Conservation (phyloP, 2,329 filamentous ascomycete genomes). For the Diplodia corticola region DNA sequence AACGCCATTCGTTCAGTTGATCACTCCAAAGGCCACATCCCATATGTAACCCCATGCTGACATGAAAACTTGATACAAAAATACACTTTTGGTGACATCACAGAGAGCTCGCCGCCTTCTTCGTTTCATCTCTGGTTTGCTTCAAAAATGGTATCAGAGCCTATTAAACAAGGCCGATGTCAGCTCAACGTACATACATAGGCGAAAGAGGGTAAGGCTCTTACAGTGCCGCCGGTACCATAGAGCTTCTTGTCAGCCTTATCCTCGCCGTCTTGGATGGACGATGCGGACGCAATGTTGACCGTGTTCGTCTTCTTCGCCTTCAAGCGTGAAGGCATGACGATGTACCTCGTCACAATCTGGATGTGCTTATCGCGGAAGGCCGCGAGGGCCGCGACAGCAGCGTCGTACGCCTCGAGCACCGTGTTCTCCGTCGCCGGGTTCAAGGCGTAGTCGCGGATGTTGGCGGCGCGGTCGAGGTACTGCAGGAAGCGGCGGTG, state of each 20-base stretch:
- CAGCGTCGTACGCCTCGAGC: conserved; percentile 48
- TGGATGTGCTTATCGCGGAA: conserved; percentile 56
- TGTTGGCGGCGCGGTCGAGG: conserved; percentile 47
- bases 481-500: conserved; percentile 54
- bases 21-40: background rate
- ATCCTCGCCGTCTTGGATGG: conserved; percentile 27
- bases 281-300: conserved; percentile 7
- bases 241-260: conserved; percentile 30
- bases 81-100: conserved; percentile 6
- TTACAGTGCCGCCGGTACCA: conserved; percentile 45
- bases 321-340: conserved; percentile 43
- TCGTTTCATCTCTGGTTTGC: conserved; percentile 54
- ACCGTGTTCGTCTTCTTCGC: conserved; percentile 19
- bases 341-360: conserved; percentile 54
- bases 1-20: background rate
- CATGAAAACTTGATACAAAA: background rate
- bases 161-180: conserved; percentile 52
- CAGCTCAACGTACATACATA: no score
- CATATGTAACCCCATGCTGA: background rate
- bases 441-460: conserved; percentile 47
- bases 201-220: conserved; percentile 34
- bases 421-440: conserved; percentile 38
- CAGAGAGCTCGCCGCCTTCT: conserved; percentile 36
- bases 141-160: conserved; percentile 56
- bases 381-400: conserved; percentile 46